phyloP scores from a whole-genome alignment of 2,329 filamentous ascomycete genomes.

The Fusarium sublunatum region DNA sequence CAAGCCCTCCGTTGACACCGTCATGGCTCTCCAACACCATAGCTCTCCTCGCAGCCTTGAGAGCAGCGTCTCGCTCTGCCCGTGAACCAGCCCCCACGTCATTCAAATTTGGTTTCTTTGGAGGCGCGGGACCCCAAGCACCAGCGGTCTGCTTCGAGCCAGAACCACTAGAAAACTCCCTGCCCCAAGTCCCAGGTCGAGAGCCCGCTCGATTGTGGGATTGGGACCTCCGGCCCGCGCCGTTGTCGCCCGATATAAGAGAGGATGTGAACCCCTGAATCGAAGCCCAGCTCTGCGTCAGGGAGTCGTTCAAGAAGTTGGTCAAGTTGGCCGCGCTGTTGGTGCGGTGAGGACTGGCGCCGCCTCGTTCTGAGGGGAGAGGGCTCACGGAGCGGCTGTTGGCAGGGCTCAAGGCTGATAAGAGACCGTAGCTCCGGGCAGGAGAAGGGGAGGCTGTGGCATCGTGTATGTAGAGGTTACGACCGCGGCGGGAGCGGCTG shows the following conservation, averaged over 20 bases:
- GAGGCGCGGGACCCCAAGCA: constrained; percentile 64
- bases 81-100: constrained; percentile 67
- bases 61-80: constrained; percentile 63
- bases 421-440: constrained; percentile 50
- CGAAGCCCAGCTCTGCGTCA: constrained; percentile 66
- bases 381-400: constrained; percentile 62
- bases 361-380: constrained; percentile 57
- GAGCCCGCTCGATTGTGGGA: constrained; percentile 38
- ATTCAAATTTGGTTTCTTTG: constrained; percentile 51
- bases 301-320: constrained; percentile 62
- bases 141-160: constrained; percentile 29
- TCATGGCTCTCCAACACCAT: constrained; percentile 71
- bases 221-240: constrained; percentile 37
- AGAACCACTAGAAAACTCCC: constrained; percentile 30
- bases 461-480: constrained; percentile 33
- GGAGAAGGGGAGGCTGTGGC: constrained; percentile 44
- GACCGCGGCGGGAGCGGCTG: constrained; percentile 36
- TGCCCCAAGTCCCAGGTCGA: constrained; percentile 38
- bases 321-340: constrained; percentile 53
- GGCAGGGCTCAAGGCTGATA: constrained; percentile 51
- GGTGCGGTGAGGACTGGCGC: constrained; percentile 43
- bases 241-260: constrained; percentile 48
- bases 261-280: constrained; percentile 66
- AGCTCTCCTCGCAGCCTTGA: constrained; percentile 67
- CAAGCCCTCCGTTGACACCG: constrained; percentile 68